A percentile compares a stretch with the other conserved stretches of the same genome.
Evolutionary conservation across 2,329 filamentous ascomycete species (phyloP).

Genomic region (Blastomyces emzantsi): DNA sequence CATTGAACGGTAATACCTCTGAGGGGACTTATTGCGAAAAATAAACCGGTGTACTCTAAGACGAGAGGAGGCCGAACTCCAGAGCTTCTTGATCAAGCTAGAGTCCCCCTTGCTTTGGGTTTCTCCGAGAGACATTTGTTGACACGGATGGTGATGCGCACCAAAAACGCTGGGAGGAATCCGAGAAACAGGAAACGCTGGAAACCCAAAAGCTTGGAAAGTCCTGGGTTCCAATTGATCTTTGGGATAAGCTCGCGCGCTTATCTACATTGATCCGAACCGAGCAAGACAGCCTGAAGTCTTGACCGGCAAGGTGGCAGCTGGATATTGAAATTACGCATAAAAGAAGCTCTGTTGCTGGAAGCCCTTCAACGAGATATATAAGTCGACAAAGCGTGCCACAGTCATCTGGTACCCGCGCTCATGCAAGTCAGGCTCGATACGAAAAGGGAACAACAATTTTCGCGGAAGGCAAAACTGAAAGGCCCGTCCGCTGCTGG

Average conservation of each 20-base stretch:
- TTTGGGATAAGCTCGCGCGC: not conserved
- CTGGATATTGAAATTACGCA: slow-evolving; percentile 2
- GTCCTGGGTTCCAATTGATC: slow-evolving; percentile 3
- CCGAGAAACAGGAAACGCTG: not conserved
- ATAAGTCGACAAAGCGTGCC: not conserved
- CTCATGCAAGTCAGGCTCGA: slow-evolving; percentile 1
- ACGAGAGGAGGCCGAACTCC: slow-evolving; percentile 24
- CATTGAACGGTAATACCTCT: slow-evolving; percentile 23
- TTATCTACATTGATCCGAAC: slow-evolving; percentile 4
- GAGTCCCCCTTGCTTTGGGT: slow-evolving; percentile 25
- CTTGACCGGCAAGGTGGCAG: not conserved
- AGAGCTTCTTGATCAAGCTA: slow-evolving; percentile 27
- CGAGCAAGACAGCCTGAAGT: not conserved
- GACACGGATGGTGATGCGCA: slow-evolving; percentile 9
- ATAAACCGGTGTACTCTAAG: slow-evolving; percentile 25
- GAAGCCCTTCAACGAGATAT: not conserved
- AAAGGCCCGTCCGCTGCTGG: slow-evolving; percentile 4
- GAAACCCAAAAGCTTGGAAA: not conserved
- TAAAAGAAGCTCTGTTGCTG: slow-evolving; percentile 1
- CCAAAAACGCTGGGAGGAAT: not conserved
- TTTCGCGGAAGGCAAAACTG: slow-evolving; percentile 1
- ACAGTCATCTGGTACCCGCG: slow-evolving; percentile 1
- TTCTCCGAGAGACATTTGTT: slow-evolving; percentile 31
- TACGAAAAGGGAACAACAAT: slow-evolving; percentile 4
- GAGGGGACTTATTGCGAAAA: slow-evolving; percentile 28